Percentiles rank a stretch among this genome's conserved stretches.
phyloP scores from a whole-genome alignment of 495 filamentous ascomycete species.

The Tuber microsphaerosporum region DNA sequence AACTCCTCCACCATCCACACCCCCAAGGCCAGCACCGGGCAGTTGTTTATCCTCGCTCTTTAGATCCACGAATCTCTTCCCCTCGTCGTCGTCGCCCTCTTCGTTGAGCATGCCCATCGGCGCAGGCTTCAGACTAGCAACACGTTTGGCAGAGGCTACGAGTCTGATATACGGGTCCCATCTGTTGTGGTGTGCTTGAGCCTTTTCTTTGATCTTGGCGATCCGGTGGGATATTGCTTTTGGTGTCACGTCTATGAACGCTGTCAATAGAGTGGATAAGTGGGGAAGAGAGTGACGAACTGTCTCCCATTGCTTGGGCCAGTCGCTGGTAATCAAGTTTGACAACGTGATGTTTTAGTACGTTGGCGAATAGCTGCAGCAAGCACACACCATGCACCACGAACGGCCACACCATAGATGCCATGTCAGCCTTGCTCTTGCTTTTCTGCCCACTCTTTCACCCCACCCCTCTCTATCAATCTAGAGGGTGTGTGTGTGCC shows the following conservation, averaged over 20 bases:
- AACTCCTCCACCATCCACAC: neutral
- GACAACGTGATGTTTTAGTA: constrained; percentile 39
- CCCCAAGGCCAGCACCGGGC: neutral
- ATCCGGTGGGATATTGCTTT: constrained; percentile 41
- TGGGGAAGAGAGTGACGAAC: constrained; percentile 10
- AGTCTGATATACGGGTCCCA: constrained; percentile 25
- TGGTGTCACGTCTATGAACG: constrained; percentile 31
- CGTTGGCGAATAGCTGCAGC: constrained; percentile 38
- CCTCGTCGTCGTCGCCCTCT: neutral
- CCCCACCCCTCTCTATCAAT: neutral
- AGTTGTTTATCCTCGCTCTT: neutral
- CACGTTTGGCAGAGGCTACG: neutral
- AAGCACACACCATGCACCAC: neutral
- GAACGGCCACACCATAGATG: neutral
- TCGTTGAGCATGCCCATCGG: neutral
- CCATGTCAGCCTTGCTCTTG: neutral
- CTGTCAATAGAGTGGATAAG: constrained; percentile 9
- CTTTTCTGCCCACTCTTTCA: neutral
- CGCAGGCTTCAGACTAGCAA: neutral
- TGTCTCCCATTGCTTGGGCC: constrained; percentile 36
- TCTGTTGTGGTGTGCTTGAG: constrained; percentile 19
- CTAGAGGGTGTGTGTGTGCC: neutral
- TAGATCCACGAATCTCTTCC: neutral
- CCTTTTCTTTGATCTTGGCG: constrained; percentile 41
- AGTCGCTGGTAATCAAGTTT: constrained; percentile 38